These are phyloP conservation scores for Camellia japonica DNA, from an alignment of 148 eudicot genomes.

Conservation along the genomic window DNA sequence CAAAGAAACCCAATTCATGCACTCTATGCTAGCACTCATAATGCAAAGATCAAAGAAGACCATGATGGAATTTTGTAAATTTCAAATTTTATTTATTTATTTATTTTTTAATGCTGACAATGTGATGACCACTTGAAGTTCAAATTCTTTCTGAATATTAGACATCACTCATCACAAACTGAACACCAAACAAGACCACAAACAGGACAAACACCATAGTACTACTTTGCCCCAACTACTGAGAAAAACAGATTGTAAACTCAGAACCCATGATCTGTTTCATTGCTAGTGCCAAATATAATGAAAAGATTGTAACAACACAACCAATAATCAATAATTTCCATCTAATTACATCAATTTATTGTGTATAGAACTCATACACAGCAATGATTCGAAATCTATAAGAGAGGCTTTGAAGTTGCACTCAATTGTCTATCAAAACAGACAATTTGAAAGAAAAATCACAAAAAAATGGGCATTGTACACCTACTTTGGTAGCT, in stretches of 20 bases:
- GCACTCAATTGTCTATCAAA: background rate
- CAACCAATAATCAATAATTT: too few species aligned
- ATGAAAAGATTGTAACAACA: too few species aligned
- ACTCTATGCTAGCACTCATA: background rate
- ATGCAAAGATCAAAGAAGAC: background rate
- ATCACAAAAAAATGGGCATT: background rate
- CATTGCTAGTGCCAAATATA: background rate
- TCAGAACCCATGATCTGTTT: background rate
- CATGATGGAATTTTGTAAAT: background rate
- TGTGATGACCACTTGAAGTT: too few species aligned
- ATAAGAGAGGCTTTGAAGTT: too few species aligned
- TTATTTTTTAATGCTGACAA: too few species aligned
- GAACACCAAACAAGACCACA: background rate
- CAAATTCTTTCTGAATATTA: too few species aligned
- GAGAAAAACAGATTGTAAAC: background rate
- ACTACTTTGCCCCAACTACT: background rate
- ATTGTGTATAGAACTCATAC: background rate
- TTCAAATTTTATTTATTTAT: background rate
- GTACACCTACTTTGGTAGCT: slow-evolving; percentile 29
- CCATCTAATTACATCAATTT: background rate
- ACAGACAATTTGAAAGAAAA: background rate
- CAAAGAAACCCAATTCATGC: background rate
- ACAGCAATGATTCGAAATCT: background rate
- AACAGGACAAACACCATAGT: background rate
- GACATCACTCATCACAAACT: background rate